Conservation (phyloP, 2,329 filamentous ascomycete species). For the Neofusicoccum sp. region DNA sequence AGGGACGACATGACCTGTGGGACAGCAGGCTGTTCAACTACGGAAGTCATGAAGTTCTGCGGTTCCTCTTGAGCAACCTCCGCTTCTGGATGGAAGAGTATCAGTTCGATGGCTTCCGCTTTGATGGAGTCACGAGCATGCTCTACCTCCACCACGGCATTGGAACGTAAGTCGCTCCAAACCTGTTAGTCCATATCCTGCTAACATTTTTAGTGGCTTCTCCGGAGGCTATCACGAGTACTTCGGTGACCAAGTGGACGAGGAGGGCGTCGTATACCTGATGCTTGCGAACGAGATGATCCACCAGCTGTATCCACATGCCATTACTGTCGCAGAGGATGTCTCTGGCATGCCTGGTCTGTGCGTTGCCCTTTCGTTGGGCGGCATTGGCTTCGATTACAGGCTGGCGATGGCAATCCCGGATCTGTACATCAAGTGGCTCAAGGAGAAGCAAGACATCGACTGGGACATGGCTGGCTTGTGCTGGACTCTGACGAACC, state of each 20-base stretch:
- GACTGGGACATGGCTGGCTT: slow-evolving; percentile 89
- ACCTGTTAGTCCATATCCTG: neutral
- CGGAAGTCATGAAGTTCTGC: slow-evolving; percentile 85
- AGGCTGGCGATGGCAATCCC: slow-evolving; percentile 95
- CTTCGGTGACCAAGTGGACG: slow-evolving; percentile 83
- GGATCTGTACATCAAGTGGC: slow-evolving; percentile 98
- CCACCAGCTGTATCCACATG: slow-evolving; percentile 81
- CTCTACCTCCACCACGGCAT: slow-evolving; percentile 95
- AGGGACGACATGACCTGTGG: slow-evolving; percentile 89
- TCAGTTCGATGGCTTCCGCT: slow-evolving; percentile 92
- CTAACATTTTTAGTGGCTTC: slow-evolving; percentile 67
- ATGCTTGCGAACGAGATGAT: slow-evolving; percentile 97
- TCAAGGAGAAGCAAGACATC: slow-evolving; percentile 88
- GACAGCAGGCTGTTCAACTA: slow-evolving; percentile 98
- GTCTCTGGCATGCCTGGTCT: slow-evolving; percentile 99
- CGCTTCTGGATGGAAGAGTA: slow-evolving; percentile 99
- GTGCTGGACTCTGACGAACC: slow-evolving; percentile 84
- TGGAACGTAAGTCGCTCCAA: slow-evolving; percentile 68
- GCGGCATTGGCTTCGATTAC: slow-evolving; percentile 96
- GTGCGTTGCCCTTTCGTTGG: slow-evolving; percentile 78
- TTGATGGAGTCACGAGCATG: slow-evolving; percentile 98
- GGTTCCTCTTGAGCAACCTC: slow-evolving; percentile 94
- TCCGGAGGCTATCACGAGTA: slow-evolving; percentile 98
- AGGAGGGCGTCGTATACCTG: slow-evolving; percentile 90
- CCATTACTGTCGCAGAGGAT: slow-evolving; percentile 92